Percentiles rank a stretch among this genome's conserved stretches.
Evolutionary conservation across 2,329 filamentous ascomycete species (phyloP).

Genomic region (Aschersonia sp.): DNA sequence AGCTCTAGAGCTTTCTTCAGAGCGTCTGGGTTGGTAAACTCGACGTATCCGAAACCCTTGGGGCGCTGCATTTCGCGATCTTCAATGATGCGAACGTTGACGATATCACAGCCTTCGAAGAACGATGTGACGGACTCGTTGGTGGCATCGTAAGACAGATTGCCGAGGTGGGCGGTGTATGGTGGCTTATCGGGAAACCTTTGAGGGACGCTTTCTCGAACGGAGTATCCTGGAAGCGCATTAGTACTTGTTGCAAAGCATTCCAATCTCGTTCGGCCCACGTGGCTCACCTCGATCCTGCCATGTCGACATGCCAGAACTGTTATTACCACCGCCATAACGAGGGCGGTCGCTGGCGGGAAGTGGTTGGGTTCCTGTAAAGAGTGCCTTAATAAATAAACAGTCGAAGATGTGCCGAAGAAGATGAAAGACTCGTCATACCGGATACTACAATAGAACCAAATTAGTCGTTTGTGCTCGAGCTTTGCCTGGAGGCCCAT

Average conservation of each 20-base stretch:
- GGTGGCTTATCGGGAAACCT: conserved; percentile 78
- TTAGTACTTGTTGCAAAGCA: conserved; percentile 7
- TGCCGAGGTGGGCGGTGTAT: conserved; percentile 90
- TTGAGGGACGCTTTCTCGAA: conserved; percentile 61
- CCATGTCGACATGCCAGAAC: conserved; percentile 21
- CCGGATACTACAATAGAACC: conserved; percentile 15
- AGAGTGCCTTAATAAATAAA: not conserved
- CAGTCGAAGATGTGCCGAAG: not conserved
- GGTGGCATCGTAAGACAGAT: conserved; percentile 90
- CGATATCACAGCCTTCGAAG: conserved; percentile 71
- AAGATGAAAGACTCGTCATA: conserved; percentile 10
- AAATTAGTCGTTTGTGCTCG: too few species aligned
- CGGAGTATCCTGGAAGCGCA: conserved; percentile 32
- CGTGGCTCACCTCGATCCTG: conserved; percentile 27
- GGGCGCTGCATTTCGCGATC: conserved; percentile 88
- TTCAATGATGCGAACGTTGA: conserved; percentile 89
- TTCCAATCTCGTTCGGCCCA: not conserved
- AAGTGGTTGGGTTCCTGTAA: conserved; percentile 41
- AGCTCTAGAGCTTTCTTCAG: conserved; percentile 80
- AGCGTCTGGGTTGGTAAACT: conserved; percentile 78
- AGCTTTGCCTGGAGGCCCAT: not conserved
- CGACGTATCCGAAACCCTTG: conserved; percentile 96
- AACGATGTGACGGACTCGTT: conserved; percentile 72
- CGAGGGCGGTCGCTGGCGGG: conserved; percentile 33
- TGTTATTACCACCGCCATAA: conserved; percentile 13